Evolutionary conservation across 306 rosid species (phyloP).

Genomic region (Cucumis sativus): Cucumber_9930_V3 NC_026657.2:23613501-23614000

Average conservation of each 20-base stretch:
- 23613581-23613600: conserved; percentile 66
- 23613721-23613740: conserved; percentile 19
- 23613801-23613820: neutral
- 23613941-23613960: neutral
- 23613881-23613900: neutral
- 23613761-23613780: neutral
- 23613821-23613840: neutral
- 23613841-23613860: neutral
- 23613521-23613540: conserved; percentile 43
- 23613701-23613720: conserved; percentile 86
- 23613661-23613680: conserved; percentile 47
- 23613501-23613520: conserved; percentile 74
- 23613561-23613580: conserved; percentile 58
- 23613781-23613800: neutral
- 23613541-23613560: conserved; percentile 50
- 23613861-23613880: neutral
- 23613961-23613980: neutral
- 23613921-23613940: neutral
- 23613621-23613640: conserved; percentile 71
- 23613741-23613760: neutral
- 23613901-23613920: neutral
- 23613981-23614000: neutral
- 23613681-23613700: conserved; percentile 29
- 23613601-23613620: conserved; percentile 49
- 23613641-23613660: conserved; percentile 74